phyloP scores from a whole-genome alignment of 2,329 filamentous ascomycete genomes.

The Dothistroma septosporum region DNA sequence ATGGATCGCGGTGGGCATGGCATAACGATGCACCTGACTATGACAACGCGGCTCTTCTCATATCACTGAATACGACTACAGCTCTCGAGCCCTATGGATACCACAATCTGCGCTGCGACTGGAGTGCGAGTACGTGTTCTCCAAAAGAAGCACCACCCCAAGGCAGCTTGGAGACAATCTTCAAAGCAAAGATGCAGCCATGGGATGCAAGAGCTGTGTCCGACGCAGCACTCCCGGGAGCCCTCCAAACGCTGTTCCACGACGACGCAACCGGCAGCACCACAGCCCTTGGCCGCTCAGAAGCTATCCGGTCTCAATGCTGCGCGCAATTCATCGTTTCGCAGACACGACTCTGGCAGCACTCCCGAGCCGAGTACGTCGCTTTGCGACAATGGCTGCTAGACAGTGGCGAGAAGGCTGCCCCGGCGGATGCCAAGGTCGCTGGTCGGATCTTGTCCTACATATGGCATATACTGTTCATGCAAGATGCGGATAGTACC shows the following conservation, averaged over 20 bases:
- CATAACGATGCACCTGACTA: constrained; percentile 49
- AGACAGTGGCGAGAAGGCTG: constrained; percentile 32
- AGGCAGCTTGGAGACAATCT: constrained; percentile 38
- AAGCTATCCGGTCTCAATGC: constrained; percentile 36
- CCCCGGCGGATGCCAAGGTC: constrained; percentile 41
- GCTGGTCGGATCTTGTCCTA: constrained; percentile 46
- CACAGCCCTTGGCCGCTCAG: constrained; percentile 41
- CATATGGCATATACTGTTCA: constrained; percentile 49
- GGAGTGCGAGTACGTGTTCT: constrained; percentile 43
- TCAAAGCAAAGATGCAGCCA: constrained; percentile 38
- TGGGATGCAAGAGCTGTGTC: constrained; percentile 37
- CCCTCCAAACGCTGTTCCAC: constrained; percentile 20
- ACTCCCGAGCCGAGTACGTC: constrained; percentile 49
- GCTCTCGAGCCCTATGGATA: constrained; percentile 43
- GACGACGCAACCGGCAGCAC: constrained; percentile 33
- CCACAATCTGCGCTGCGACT: constrained; percentile 50
- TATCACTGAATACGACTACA: constrained; percentile 36
- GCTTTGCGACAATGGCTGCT: constrained; percentile 52
- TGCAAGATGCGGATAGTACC: constrained; percentile 24
- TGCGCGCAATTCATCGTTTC: constrained; percentile 56
- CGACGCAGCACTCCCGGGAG: constrained; percentile 24
- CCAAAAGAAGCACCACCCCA: constrained; percentile 38
- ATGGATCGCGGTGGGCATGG: constrained; percentile 55
- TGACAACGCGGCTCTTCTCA: constrained; percentile 43
- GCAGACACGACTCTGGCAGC: constrained; percentile 46